Evolutionary conservation across 1,284 basidiomycete species (phyloP), one percentile per base, ranked within the genome.

Genomic region (Cryptococcus hybrid): DNA sequence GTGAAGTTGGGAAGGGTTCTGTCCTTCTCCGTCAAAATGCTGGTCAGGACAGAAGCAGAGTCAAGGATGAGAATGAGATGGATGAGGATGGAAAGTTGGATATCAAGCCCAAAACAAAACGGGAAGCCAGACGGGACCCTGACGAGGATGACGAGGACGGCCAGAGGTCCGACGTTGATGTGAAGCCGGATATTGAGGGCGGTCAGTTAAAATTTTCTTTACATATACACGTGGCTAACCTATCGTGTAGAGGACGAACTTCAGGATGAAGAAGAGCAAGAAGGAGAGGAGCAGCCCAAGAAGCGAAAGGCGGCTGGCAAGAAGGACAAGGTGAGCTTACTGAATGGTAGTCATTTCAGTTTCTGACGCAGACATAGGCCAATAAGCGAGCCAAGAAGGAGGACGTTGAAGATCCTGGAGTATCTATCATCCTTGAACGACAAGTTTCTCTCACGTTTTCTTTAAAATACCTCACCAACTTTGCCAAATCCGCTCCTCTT

Each of bases 391-490:
- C 60, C 57, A 88, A 87, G 74, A 69, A 79, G 24, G 67, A 67
- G 4, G 61, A 65, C 38, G 69, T 71, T 11, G 76, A 75, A 15
- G 79, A 79, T 7, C 72, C 75, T n/a, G 85, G 84, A 51, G 88
- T 95, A 55, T 78, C 81, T 62, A 90, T 97, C 72, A 86, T 90
- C 78, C 88, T 95, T 82, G 90, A 92, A 73, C 88, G 90, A 77
- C 87, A 90, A 66, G 95, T 99, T 64, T 87, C 87, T 44, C 82
- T 99, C 56, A 98, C 93, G 1, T 99, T 99, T 81, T 92, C 90
- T 40, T 83, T 98, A 71, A 98, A 99, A 79, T 99, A 99, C 80
- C 86, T 99, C 36, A 86, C 89, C 77, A 97, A 97, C 82, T 99
- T 99, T 77, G 87, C 92, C 59, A 99, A 98, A 83, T 92, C 90